Evolutionary conservation across 352 stramenopile species (phyloP), one percentile per base, ranked within the genome.

Genomic region (Globisporangium lucens): DNA sequence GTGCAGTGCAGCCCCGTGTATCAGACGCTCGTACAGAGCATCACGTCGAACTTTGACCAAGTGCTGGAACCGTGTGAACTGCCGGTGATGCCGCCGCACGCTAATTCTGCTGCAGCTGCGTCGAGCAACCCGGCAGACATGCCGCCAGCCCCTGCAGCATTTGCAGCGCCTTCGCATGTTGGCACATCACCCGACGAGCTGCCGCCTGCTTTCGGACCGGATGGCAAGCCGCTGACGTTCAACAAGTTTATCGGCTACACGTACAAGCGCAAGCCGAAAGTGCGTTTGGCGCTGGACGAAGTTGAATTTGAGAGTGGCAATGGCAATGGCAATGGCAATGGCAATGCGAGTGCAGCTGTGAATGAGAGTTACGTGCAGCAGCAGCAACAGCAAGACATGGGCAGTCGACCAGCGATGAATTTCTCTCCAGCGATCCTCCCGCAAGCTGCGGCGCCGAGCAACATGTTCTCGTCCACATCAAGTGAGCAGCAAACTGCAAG

Each of bases 11-110:
- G 71, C 12, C 58, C 59, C 27, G 73, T 79, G 61, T 98, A 98
- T 73, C 75, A 89, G 56, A 76, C 87, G 61, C 74, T 98, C 10
- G 83, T 98, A 12, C 82, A 86, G 29, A 78, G 87, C 67, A 87
- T 98, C 49, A 98, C 94, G 29, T 80, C 90, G 22, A 98, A 98
- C 76, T 99, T 98, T 79, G 95, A 99, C 73, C 94, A 97, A n/a
- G 98, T 98, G 75, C 83, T 95, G 47, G 94, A 98, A 68, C 67
- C 75, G 2, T 78, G 70, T 33, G 77, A 78, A 27, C 66, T 85
- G 29, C 73, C 71, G 2, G 27, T 68, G 22, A 63, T 75, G 56
- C 68, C 72, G 2, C 2, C 67, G 22, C 77, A 75, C 29, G 53
- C 53, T 20, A 56, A 8, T 30, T 47, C 59, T 33, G 12, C 1